phyloP scores from a whole-genome alignment of 169 alveolate species.

The Theileria orientalis region DNA sequence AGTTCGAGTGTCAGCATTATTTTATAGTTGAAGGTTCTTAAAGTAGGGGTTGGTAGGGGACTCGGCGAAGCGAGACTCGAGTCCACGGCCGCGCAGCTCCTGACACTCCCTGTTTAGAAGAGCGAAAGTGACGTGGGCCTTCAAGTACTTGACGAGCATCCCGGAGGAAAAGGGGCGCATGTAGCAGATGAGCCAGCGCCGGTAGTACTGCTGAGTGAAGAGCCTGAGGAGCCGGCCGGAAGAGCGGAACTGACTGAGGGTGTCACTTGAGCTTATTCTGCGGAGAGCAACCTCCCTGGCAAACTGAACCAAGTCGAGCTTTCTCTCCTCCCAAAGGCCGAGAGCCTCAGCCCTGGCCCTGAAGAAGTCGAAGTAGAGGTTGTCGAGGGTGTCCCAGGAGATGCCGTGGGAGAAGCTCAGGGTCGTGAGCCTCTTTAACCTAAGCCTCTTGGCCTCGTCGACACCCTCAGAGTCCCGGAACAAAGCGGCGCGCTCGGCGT shows the following conservation, averaged over 20 bases:
- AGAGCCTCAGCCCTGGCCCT: slow-evolving; percentile 42
- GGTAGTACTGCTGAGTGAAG: slow-evolving; percentile 40
- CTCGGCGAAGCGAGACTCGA: not conserved
- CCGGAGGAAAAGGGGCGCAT: slow-evolving; percentile 36
- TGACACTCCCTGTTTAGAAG: slow-evolving; percentile 45
- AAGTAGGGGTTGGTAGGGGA: slow-evolving; percentile 3
- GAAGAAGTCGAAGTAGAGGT: slow-evolving; percentile 59
- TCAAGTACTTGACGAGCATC: slow-evolving; percentile 44
- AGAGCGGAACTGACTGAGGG: slow-evolving; percentile 2
- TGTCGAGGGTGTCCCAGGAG: slow-evolving; percentile 74
- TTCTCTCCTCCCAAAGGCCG: slow-evolving; percentile 50
- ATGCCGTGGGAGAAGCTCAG: slow-evolving; percentile 73
- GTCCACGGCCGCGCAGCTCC: slow-evolving; percentile 3
- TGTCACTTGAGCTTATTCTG: slow-evolving; percentile 25
- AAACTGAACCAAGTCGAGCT: slow-evolving; percentile 42
- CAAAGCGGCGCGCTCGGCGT: not conserved
- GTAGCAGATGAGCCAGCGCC: slow-evolving; percentile 42
- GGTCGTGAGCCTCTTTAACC: slow-evolving; percentile 63
- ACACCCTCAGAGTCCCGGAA: not conserved
- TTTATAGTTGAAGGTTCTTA: too few relatives aligned
- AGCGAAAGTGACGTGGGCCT: slow-evolving; percentile 59
- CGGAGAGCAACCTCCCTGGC: slow-evolving; percentile 51
- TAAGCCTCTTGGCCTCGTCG: slow-evolving; percentile 15
- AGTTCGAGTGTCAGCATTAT: too few relatives aligned
- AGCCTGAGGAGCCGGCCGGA: slow-evolving; percentile 45